phyloP scores from a whole-genome alignment of 441 rosid genomes.

The Pelargonium fulgidum region DNA sequence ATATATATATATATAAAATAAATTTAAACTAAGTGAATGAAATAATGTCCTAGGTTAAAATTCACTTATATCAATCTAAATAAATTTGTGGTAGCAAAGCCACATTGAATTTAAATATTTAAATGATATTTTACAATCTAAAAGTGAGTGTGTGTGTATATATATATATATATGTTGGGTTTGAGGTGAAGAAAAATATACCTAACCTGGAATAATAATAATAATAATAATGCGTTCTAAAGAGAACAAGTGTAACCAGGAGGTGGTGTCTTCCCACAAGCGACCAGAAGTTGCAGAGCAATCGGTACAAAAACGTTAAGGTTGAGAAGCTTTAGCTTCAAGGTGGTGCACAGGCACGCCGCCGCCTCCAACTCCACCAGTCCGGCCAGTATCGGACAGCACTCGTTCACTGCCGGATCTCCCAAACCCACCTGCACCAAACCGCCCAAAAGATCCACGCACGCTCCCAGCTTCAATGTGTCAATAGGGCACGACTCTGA shows the following conservation, averaged over 20 bases:
- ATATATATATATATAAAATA: too few species aligned
- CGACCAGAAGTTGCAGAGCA: constrained; percentile 53
- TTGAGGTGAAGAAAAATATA: neutral
- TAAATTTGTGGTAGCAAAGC: too few species aligned
- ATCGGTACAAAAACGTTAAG: constrained; percentile 54
- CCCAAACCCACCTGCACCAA: constrained; percentile 59
- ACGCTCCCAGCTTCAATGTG: constrained; percentile 57
- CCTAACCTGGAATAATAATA: neutral
- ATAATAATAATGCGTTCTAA: neutral
- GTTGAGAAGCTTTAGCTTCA: constrained; percentile 64
- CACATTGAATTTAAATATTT: too few species aligned
- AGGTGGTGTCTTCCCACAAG: constrained; percentile 60
- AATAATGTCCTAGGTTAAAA: too few species aligned
- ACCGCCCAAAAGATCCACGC: constrained; percentile 61
- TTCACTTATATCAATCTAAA: too few species aligned
- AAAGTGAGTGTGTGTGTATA: too few species aligned
- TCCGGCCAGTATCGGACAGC: constrained; percentile 61
- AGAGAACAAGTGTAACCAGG: constrained; percentile 31
- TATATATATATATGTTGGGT: too few species aligned
- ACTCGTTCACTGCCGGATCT: constrained; percentile 48
- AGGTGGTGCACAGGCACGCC: constrained; percentile 58
- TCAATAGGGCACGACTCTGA: constrained; percentile 40
- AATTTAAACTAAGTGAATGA: too few species aligned
- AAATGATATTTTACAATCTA: too few species aligned
- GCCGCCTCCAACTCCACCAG: constrained; percentile 70